Evolutionary conservation across 805 yeast species (phyloP), one percentile per base, ranked within the genome.

Genomic region (Candida sithepensis): DNA sequence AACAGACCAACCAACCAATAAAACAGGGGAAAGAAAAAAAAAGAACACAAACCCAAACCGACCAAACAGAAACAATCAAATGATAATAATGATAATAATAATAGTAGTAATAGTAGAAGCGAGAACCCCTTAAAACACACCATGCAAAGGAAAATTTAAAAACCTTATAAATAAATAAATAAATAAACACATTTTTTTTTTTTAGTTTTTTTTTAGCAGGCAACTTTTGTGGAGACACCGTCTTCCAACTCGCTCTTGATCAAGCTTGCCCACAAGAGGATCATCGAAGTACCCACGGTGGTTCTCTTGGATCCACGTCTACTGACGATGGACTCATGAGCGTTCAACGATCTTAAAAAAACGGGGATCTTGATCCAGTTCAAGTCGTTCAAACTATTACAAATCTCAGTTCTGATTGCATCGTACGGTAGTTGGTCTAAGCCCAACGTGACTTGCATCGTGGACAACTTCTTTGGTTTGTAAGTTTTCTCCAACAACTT

Each of bases 301-400:
- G 81, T 73, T 42, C 76, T 73, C 20, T 70, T 70, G 2, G 80
- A 67, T 0, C 90, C 90, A 47, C 82, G 73, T 52, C 98, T 74
- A 16, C 92, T 88, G 16, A 89, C 86, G 45, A 92, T 87, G 3
- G 86, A 87, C 49, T 86, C 96, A 60, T 91, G 98, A 0, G 97
- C 82, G 63, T 90, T 89, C 59, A 85, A 71, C 16, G 84, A 75
- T 52, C 81, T 83, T 41, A 91, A 72, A 54, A 79, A 81, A 2
- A 85, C 83, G 0, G 94, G 86, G 39, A 87, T 75, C 60, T 91
- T 88, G 42, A 79, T 70, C 96, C 97, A 91, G 2, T 75, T 72
- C 21, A 92, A 62, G 19, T 64, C 56, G 63, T 88, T 86, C 60
- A 91, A 69, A 52, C 78, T 77, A 2, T 71, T 61, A 30, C 79